Percentiles rank a stretch among this genome's conserved stretches.
Conservation (phyloP, 768 basidiomycete genomes). For the Suillus clintonianus region DNA sequence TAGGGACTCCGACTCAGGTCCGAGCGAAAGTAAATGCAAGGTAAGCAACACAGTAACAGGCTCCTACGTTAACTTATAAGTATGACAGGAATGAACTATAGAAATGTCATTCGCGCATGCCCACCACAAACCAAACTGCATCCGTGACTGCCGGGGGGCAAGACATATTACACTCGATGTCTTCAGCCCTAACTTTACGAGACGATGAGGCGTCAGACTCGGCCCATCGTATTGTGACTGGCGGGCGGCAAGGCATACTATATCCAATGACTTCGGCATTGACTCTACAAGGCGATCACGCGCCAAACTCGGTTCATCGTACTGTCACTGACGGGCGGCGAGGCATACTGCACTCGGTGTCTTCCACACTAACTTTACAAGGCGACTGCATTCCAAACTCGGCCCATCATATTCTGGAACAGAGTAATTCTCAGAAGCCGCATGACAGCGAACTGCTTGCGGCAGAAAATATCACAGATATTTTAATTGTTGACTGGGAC, state of each 20-base stretch:
- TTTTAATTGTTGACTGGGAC: not conserved
- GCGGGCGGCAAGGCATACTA: not conserved
- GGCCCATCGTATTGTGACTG: too few species aligned
- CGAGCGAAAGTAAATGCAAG: too few species aligned
- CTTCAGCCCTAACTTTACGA: too few species aligned
- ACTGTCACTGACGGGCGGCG: not conserved
- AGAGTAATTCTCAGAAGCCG: not conserved
- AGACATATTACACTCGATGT: too few species aligned
- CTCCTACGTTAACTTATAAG: too few species aligned
- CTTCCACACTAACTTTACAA: not conserved
- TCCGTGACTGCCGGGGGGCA: too few species aligned
- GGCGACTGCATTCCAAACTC: not conserved
- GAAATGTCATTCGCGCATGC: not conserved
- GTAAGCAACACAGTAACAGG: too few species aligned
- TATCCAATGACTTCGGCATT: not conserved
- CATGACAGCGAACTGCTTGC: not conserved
- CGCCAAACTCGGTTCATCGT: not conserved
- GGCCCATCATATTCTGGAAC: not conserved
- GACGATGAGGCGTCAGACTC: too few species aligned
- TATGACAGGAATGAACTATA: too few species aligned
- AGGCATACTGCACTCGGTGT: not conserved
- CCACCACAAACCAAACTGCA: not conserved
- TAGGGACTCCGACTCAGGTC: too few species aligned
- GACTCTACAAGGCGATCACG: not conserved
- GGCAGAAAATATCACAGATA: not conserved